Evolutionary conservation across 208 protist genomes (phyloP), one percentile per base, ranked within the genome.

Genomic region (Leishmania aethiopica): DNA sequence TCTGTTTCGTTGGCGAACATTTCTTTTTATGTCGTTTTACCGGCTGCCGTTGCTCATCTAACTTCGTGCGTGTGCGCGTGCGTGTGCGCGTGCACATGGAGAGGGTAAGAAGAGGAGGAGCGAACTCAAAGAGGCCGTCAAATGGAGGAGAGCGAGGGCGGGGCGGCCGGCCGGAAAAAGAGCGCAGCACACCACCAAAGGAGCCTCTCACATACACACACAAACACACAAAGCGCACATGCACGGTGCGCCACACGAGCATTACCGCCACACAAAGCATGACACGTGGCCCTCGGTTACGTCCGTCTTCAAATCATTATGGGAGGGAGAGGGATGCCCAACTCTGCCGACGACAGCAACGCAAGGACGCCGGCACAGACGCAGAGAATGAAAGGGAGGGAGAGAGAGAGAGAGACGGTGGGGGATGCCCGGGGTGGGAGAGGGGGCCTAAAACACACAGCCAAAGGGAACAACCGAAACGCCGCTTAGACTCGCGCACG

Each of bases 31-130:
- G 49, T n/a, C 13, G 7, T 47, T 35, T n/a, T 28, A 35, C 53
- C 45, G 19, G 32, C 17, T 45, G n/a, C 47, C 72, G 53, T 6
- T 77, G 45, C 47, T 57, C n/a, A 84, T 74, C 45, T 2, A 69
- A 3, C 3, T 78, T 53, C 28, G 35, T 51, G 70, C 3, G 45
- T 70, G 53, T 66, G 71, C 82, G n/a, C 70, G 70, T 81, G 72
- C 57, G 47, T 81, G 66, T 81, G 78, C 82, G 78, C 78, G 45
- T 86, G 37, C 57, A 51, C 8, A 74, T 0, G 40, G 2, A 67
- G 15, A 40, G 11, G 62, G 40, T 17, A 51, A 28, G 22, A 49
- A 42, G 32, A 71, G 35, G 64, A 70, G 64, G 37, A 42, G 66
- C n/a, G 25, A 49, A 17, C 67, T 19, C 40, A 40, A 37, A 32